These are phyloP conservation scores for Paracorniculantispora psalliotae DNA, from an alignment of 2,329 filamentous ascomycete genomes.

Conservation along the genomic window DNA sequence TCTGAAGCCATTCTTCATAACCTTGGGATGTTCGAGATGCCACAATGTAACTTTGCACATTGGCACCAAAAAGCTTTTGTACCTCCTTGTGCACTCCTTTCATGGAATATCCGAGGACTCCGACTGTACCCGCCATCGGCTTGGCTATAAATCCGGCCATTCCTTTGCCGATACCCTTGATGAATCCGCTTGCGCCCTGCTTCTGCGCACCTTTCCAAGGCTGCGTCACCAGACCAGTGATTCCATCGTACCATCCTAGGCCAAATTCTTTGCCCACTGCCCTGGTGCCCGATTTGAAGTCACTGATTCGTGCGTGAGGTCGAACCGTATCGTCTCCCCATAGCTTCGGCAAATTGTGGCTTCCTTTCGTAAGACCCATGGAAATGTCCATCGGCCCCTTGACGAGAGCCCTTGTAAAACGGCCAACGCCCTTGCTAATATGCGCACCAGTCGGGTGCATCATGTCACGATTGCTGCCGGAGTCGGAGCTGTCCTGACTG, in stretches of 20 bases:
- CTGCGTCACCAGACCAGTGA: not conserved
- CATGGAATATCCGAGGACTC: not conserved
- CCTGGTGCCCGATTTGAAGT: not conserved
- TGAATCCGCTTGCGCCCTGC: not conserved
- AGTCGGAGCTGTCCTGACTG: not conserved
- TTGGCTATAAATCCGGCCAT: not conserved
- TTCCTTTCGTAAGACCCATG: not conserved
- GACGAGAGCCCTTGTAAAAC: not conserved
- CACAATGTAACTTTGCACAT: slow-evolving; percentile 67
- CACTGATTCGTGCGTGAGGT: not conserved
- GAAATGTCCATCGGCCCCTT: not conserved
- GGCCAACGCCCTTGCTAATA: not conserved
- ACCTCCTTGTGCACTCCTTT: not conserved
- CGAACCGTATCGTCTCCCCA: not conserved
- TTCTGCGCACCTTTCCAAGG: not conserved
- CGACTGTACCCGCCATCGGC: not conserved
- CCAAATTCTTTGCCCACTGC: not conserved
- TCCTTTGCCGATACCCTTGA: not conserved
- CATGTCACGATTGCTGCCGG: not conserved
- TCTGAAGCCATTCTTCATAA: slow-evolving; percentile 53
- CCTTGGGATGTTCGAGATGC: slow-evolving; percentile 67
- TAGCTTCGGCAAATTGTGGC: not conserved
- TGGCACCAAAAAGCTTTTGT: slow-evolving; percentile 55
- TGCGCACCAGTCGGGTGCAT: not conserved
- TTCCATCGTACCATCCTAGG: not conserved